Conservation (phyloP, 805 yeast genomes). For the Isabelozyma heimii region DNA sequence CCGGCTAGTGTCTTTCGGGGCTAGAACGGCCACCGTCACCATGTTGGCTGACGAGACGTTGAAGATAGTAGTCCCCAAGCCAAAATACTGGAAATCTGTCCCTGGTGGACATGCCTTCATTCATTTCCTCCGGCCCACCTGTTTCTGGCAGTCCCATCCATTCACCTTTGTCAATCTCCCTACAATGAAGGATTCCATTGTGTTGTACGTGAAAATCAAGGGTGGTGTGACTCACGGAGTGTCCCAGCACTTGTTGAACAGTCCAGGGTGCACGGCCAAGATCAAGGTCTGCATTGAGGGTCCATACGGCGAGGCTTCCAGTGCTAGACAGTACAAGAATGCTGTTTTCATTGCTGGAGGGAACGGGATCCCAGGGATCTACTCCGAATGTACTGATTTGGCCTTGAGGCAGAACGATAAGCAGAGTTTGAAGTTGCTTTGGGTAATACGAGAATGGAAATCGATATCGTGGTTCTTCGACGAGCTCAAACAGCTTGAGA, state of each 20-base stretch:
- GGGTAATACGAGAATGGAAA: constrained; percentile 53
- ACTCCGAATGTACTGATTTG: constrained; percentile 35
- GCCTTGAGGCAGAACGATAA: constrained; percentile 3
- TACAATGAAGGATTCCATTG: constrained; percentile 11
- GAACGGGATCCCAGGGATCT: constrained; percentile 59
- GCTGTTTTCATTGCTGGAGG: constrained; percentile 62
- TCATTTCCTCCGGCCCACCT: constrained; percentile 20
- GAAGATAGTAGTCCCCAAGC: constrained; percentile 19
- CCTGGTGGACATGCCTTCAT: constrained; percentile 25
- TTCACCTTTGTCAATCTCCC: constrained; percentile 21
- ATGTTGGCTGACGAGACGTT: constrained; percentile 22
- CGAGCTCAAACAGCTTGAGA: constrained; percentile 22
- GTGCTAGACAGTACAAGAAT: constrained; percentile 46
- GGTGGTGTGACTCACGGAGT: constrained; percentile 29
- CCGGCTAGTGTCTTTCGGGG: constrained; percentile 19
- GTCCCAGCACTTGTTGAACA: constrained; percentile 24
- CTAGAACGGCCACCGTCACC: constrained; percentile 19
- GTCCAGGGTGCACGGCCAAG: constrained; percentile 29
- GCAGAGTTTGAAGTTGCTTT: constrained; percentile 40
- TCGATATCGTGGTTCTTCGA: constrained; percentile 44
- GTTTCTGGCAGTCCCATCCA: constrained; percentile 33
- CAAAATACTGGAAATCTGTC: constrained; percentile 18
- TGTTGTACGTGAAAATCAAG: constrained; percentile 23
- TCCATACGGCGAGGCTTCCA: constrained; percentile 54
- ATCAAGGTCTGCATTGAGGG: constrained; percentile 56